phyloP scores from a whole-genome alignment of 2,329 filamentous ascomycete species.

The Neonectria sp. region DNA sequence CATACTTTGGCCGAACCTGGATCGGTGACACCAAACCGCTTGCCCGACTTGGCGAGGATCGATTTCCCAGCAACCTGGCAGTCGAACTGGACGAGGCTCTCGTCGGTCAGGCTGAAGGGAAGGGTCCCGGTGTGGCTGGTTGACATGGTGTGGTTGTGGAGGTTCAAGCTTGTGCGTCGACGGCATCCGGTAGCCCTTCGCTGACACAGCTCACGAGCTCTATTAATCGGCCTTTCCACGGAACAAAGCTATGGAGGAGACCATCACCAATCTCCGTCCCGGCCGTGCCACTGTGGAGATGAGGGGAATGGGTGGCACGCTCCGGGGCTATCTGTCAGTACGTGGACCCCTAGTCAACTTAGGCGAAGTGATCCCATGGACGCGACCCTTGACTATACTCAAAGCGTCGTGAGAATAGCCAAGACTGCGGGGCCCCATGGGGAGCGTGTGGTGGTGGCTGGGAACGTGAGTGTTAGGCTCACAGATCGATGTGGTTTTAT shows the following conservation, averaged over 20 bases:
- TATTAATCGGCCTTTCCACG: slow-evolving; percentile 9
- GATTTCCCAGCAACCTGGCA: slow-evolving; percentile 66
- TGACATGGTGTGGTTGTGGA: slow-evolving; percentile 16
- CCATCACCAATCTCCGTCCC: neutral
- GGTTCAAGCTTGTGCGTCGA: neutral
- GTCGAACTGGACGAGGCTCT: slow-evolving; percentile 63
- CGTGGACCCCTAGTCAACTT: slow-evolving; percentile 1
- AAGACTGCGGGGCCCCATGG: slow-evolving; percentile 8
- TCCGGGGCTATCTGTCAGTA: slow-evolving; percentile 22
- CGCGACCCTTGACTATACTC: neutral
- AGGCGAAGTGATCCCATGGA: neutral
- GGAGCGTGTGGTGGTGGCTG: slow-evolving; percentile 3
- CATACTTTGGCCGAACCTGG: slow-evolving; percentile 66
- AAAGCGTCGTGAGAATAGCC: neutral
- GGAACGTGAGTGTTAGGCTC: neutral
- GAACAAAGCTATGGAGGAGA: neutral
- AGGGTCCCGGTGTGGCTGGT: slow-evolving; percentile 36
- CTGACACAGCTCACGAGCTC: slow-evolving; percentile 1
- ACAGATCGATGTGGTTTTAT: neutral
- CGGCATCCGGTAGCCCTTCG: neutral
- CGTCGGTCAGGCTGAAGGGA: slow-evolving; percentile 62
- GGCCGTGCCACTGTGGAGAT: slow-evolving; percentile 18
- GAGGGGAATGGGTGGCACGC: slow-evolving; percentile 37
- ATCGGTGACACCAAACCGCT: slow-evolving; percentile 67
- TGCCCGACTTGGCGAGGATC: slow-evolving; percentile 60